phyloP scores from a whole-genome alignment of 176 grass and related monocot species.

The Oryza glaberrima region DNA sequence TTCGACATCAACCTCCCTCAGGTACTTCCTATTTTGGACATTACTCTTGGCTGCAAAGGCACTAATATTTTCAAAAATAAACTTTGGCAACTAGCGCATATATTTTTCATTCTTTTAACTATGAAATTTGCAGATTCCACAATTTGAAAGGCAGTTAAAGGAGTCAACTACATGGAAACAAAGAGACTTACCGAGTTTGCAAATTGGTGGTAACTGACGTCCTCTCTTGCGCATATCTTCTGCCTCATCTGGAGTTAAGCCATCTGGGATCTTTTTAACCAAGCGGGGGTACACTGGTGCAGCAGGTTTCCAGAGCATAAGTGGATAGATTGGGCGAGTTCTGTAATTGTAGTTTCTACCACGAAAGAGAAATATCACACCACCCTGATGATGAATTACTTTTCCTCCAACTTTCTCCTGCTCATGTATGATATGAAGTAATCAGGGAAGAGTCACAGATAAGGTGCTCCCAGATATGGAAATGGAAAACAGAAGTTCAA shows the following conservation, averaged over 20 bases:
- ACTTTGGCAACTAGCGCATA: no score
- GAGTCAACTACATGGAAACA: not conserved
- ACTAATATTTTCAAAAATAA: no score
- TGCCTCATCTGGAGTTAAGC: conserved; percentile 77
- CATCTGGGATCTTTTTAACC: conserved; percentile 71
- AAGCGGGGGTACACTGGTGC: conserved; percentile 84
- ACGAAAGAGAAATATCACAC: conserved; percentile 88
- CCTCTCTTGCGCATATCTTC: conserved; percentile 62
- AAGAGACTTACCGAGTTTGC: conserved; percentile 69
- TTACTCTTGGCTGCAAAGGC: not conserved
- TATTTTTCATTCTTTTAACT: conserved; percentile 13
- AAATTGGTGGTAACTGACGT: conserved; percentile 63
- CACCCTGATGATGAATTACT: conserved; percentile 78
- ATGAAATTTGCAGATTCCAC: not conserved
- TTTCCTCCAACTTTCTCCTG: conserved; percentile 93
- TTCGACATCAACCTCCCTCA: not conserved
- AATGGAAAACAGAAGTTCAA: not conserved
- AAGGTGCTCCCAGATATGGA: not conserved
- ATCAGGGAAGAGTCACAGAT: conserved; percentile 9
- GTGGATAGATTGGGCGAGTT: conserved; percentile 70
- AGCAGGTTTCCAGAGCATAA: conserved; percentile 93
- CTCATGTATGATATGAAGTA: conserved; percentile 30
- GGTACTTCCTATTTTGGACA: not conserved
- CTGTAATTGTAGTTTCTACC: conserved; percentile 92
- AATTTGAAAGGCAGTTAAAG: conserved; percentile 15